Conservation (phyloP, 2,329 filamentous ascomycete genomes). For the Diaporthe citri region DNA sequence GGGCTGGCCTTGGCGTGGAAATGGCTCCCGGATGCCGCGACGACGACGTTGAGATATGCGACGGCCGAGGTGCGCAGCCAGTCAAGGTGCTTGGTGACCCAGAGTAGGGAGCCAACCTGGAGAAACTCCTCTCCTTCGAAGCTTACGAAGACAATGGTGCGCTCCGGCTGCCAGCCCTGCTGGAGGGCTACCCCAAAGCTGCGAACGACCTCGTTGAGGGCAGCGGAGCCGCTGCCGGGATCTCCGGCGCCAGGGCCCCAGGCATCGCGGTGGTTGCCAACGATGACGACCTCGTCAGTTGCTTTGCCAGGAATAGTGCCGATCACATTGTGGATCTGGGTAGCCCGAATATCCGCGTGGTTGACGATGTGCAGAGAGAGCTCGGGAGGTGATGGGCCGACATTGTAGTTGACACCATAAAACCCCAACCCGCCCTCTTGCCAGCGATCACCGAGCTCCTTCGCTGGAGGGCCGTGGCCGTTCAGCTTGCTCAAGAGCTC, state of each 20-base stretch:
- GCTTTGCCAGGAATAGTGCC: background rate
- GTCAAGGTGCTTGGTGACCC: background rate
- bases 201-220: background rate
- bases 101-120: background rate
- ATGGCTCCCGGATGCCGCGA: background rate
- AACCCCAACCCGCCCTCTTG: background rate
- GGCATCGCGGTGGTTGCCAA: constrained; percentile 4
- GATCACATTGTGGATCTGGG: background rate
- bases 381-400: background rate
- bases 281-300: background rate
- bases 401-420: constrained; percentile 2
- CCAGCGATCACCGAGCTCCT: constrained; percentile 1
- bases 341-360: background rate
- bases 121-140: background rate
- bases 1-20: background rate
- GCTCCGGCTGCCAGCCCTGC: background rate
- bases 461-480: background rate
- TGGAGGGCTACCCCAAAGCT: background rate
- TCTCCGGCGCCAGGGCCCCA: background rate
- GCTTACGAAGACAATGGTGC: background rate
- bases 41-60: constrained; percentile 1
- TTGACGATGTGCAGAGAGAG: background rate
- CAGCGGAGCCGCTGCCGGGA: background rate
- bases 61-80: background rate
- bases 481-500: constrained; percentile 1